Evolutionary conservation across 2,329 filamentous ascomycete genomes (phyloP), one percentile per base, ranked within the genome.

Genomic region (Pseudopithomyces maydicus): DNA sequence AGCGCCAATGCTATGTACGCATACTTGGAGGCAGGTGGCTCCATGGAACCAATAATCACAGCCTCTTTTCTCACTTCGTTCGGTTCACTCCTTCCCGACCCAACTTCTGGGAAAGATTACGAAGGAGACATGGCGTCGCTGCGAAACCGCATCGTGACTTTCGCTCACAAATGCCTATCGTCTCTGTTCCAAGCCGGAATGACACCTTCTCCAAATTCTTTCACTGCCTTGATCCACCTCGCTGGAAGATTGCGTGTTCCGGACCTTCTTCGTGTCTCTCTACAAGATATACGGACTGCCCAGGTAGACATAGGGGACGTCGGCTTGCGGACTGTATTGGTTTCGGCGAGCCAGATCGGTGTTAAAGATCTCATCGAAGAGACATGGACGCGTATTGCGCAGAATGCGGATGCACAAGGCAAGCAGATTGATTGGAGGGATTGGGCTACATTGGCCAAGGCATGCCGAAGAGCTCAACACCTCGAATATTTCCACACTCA

Each of bases 1-100:
- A 78, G 80, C 66, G 66, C 80, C 8, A 77, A 78, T 17, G 70
- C 74, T 5, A 61, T 79, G 11, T 79, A 79, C 59, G 75, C 79
- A 17, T 76, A 78, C 51, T 52, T 77, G 23, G 75, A 80, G 48
- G 70, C 73, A 23, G 75, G 79, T 5, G 77, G 75, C 17, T 58
- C 55, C 6, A 41, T 81, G 4, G 54, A 69, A 4, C 64, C 58
- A 12, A 74, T 75, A 6, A 73, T 78, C 51, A 63, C 81, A 11
- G 75, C 71, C 33, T 59, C 69, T 22, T 64, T 82, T 20, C 64
- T 81, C 23, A 74, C 52, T 54, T 61, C 63, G 14, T 71, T 74
- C 72, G 55, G 72, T 66, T 39, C 58, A 55, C 29, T 74, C 58
- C 47, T 74, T 12, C 69, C 70, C 1, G 56, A 62, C 7, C 61